A percentile compares a stretch with the other conserved stretches of the same genome.
These are phyloP conservation scores for Clonostachys sp. DNA, from an alignment of 2,329 filamentous ascomycete species.

Conservation along the genomic window DNA sequence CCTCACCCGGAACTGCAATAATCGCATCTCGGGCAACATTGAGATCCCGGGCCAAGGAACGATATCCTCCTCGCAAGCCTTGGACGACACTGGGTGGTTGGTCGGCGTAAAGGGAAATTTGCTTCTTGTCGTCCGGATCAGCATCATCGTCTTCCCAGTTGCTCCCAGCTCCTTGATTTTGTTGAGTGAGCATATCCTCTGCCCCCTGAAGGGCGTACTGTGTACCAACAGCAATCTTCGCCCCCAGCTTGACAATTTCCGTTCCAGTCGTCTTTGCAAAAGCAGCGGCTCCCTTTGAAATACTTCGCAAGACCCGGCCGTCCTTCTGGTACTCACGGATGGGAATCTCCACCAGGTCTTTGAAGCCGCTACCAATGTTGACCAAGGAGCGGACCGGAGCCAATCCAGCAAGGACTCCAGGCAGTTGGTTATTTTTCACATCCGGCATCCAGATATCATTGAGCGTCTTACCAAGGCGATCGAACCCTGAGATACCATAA, in stretches of 20 bases:
- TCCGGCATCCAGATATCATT: constrained; percentile 98
- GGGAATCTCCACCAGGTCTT: constrained; percentile 82
- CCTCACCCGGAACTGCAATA: constrained; percentile 87
- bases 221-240: constrained; percentile 90
- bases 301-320: constrained; percentile 83
- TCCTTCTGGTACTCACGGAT: constrained; percentile 93
- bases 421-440: constrained; percentile 83
- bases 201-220: constrained; percentile 89
- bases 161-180: constrained; percentile 22
- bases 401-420: constrained; percentile 80
- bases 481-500: constrained; percentile 87
- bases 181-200: constrained; percentile 66
- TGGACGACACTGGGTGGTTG: constrained; percentile 87
- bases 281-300: constrained; percentile 82
- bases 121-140: constrained; percentile 67
- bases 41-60: constrained; percentile 82
- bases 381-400: constrained; percentile 87
- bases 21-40: constrained; percentile 84
- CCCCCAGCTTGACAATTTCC: constrained; percentile 89
- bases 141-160: constrained; percentile 57
- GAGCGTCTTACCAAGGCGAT: constrained; percentile 80
- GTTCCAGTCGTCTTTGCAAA: constrained; percentile 93
- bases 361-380: constrained; percentile 84
- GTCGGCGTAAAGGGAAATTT: constrained; percentile 88
- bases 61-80: constrained; percentile 77